Conservation (phyloP, 1,139 yeast species). For the Taphrina communis region DNA sequence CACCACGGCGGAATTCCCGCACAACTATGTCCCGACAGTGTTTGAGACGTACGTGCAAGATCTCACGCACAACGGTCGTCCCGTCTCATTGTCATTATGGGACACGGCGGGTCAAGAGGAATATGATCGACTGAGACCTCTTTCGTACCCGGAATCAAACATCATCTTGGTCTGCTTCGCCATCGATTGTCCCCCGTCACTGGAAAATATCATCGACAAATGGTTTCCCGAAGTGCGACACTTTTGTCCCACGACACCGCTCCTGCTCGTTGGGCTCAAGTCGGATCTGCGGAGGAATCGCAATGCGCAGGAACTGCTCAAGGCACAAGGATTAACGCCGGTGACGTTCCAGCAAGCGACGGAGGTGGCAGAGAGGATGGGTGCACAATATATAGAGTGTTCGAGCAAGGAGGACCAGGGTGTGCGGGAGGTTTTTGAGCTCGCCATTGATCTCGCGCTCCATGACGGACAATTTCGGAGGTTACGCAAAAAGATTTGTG, state of each 20-base stretch:
- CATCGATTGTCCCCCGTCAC: constrained; percentile 65
- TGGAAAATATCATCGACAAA: constrained; percentile 74
- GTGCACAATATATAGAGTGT: constrained; percentile 80
- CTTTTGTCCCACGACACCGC: constrained; percentile 80
- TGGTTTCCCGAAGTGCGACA: constrained; percentile 89
- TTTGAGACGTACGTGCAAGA: constrained; percentile 82
- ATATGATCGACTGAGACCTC: constrained; percentile 80
- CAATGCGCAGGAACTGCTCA: constrained; percentile 49
- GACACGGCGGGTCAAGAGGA: constrained; percentile 97
- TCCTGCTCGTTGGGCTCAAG: constrained; percentile 79
- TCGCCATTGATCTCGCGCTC: constrained; percentile 42
- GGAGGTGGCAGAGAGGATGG: constrained; percentile 64
- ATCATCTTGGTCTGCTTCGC: constrained; percentile 77
- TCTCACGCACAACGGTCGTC: constrained; percentile 56
- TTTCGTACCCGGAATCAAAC: constrained; percentile 83
- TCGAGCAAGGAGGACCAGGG: constrained; percentile 75
- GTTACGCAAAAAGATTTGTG: constrained; percentile 31
- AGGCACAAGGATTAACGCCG: constrained; percentile 53
- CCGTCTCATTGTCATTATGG: constrained; percentile 80
- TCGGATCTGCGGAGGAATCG: constrained; percentile 62
- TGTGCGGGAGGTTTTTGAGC: constrained; percentile 68
- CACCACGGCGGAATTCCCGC: constrained; percentile 52
- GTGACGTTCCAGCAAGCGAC: constrained; percentile 57
- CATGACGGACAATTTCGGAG: constrained; percentile 37
- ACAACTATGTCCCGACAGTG: constrained; percentile 78